These are phyloP conservation scores for Clarireedia sp. DNA, from an alignment of 2,329 filamentous ascomycete species.

Conservation along the genomic window DNA sequence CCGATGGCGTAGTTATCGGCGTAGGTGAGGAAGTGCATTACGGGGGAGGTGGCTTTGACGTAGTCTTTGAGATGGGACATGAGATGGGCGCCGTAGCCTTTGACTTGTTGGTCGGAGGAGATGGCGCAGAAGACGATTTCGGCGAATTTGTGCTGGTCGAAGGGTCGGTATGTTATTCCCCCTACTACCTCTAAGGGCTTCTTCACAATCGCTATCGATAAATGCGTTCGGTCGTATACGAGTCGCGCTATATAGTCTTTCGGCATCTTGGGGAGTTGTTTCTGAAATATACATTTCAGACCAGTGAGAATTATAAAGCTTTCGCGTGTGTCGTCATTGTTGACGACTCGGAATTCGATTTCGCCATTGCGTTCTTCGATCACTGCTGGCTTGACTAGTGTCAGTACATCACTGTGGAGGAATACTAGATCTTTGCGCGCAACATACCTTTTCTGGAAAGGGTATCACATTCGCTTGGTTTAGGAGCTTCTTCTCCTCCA, in stretches of 20 bases:
- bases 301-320: constrained; percentile 92
- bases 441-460: constrained; percentile 75
- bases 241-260: constrained; percentile 97
- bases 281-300: constrained; percentile 96
- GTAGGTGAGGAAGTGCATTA: constrained; percentile 98
- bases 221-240: constrained; percentile 92
- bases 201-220: constrained; percentile 96
- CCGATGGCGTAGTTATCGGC: constrained; percentile 98
- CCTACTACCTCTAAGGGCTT: constrained; percentile 92
- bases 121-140: constrained; percentile 99
- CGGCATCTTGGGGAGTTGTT: constrained; percentile 97
- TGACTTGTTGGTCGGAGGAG: constrained; percentile 95
- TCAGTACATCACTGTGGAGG: neutral
- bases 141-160: constrained; percentile 84
- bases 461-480: constrained; percentile 53
- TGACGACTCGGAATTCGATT: constrained; percentile 95
- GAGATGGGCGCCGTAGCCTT: constrained; percentile 93
- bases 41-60: constrained; percentile 89
- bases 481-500: constrained; percentile 35
- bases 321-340: constrained; percentile 84
- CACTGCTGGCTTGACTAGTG: constrained; percentile 60
- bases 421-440: neutral
- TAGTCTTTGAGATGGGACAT: constrained; percentile 99
- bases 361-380: constrained; percentile 89
- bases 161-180: constrained; percentile 93